Conservation (phyloP, 176 grass and related monocot species). For the Sorghum bicolor region DNA sequence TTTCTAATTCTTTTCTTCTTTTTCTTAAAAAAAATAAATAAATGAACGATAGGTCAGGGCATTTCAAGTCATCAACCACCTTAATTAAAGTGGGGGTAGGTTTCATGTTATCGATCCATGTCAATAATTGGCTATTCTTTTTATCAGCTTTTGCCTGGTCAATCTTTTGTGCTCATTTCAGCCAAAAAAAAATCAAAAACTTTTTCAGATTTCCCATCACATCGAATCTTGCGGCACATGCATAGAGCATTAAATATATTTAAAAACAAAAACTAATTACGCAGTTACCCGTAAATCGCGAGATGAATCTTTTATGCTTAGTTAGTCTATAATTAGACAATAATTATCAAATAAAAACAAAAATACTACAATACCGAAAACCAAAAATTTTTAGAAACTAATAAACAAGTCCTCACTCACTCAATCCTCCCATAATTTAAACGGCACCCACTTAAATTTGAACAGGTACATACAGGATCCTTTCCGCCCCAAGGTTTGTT, state of each 20-base stretch:
- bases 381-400: too few relatives aligned
- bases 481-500: neutral
- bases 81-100: constrained; percentile 19
- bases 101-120: neutral
- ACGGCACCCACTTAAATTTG: neutral
- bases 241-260: too few relatives aligned
- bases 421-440: neutral
- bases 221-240: too few relatives aligned
- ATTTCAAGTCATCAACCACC: constrained; percentile 23
- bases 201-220: too few relatives aligned
- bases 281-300: too few relatives aligned
- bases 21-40: neutral
- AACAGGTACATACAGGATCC: neutral
- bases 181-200: too few relatives aligned
- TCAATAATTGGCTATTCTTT: constrained; percentile 27
- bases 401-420: too few relatives aligned
- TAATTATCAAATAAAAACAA: too few relatives aligned
- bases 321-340: too few relatives aligned
- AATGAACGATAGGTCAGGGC: neutral
- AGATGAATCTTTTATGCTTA: too few relatives aligned
- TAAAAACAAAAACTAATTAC: too few relatives aligned
- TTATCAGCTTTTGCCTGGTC: neutral
- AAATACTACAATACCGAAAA: too few relatives aligned
- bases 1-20: neutral
- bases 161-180: constrained; percentile 8